Conservation (phyloP, 768 basidiomycete species). For the Hemileccinum rubropunctum region DNA sequence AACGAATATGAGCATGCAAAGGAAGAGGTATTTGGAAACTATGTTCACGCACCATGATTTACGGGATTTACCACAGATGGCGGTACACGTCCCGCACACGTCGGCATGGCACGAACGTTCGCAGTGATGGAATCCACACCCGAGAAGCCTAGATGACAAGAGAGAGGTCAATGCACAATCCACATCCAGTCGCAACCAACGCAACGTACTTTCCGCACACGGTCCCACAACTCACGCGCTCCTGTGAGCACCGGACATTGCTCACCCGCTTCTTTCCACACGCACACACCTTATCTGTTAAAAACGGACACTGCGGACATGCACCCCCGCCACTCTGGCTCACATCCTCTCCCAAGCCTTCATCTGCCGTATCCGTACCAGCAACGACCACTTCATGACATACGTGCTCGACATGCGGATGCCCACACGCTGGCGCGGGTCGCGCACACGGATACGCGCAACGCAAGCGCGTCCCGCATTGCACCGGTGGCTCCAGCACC, state of each 20-base stretch:
- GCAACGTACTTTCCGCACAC: conserved; percentile 68
- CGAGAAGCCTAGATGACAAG: conserved; percentile 57
- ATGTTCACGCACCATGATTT: conserved; percentile 67
- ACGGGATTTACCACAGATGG: conserved; percentile 82
- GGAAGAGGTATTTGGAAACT: neutral
- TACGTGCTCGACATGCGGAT: conserved; percentile 68
- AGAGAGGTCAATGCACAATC: neutral
- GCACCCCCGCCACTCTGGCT: neutral
- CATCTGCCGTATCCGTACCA: conserved; percentile 24
- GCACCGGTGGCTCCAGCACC: conserved; percentile 81
- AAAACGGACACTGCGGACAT: conserved; percentile 87
- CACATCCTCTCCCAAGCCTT: conserved; percentile 5
- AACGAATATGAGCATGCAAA: neutral
- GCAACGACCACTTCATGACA: conserved; percentile 65
- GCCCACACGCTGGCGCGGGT: conserved; percentile 75
- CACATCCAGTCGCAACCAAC: neutral
- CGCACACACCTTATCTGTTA: conserved; percentile 78
- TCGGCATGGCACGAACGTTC: conserved; percentile 79
- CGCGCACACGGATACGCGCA: conserved; percentile 81
- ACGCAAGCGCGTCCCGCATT: conserved; percentile 76
- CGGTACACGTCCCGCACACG: conserved; percentile 73
- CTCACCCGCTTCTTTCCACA: conserved; percentile 83
- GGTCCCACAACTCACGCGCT: conserved; percentile 76
- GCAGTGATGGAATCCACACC: conserved; percentile 90
- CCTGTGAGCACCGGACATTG: conserved; percentile 83